These are phyloP conservation scores for Didymella lethalis DNA, from an alignment of 2,329 filamentous ascomycete species.

Conservation along the genomic window DNA sequence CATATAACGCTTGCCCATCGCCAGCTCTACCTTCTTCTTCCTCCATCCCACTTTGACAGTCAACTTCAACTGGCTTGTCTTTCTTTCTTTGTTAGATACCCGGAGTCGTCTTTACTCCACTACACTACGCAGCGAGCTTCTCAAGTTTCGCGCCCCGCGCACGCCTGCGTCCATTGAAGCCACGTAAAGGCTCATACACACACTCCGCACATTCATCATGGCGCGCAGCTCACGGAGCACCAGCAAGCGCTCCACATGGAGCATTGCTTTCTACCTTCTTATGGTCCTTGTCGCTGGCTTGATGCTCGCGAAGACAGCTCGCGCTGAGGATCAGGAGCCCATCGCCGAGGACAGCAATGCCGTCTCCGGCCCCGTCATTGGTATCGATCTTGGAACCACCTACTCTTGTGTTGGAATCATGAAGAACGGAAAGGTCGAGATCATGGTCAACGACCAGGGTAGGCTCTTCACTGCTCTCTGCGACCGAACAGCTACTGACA, in stretches of 20 bases:
- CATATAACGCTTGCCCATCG: conserved; percentile 44
- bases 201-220: conserved; percentile 56
- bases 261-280: conserved; percentile 88
- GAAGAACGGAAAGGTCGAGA: conserved; percentile 55
- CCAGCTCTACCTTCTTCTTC: conserved; percentile 32
- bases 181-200: conserved; percentile 25
- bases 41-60: conserved; percentile 28
- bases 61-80: conserved; percentile 31
- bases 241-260: conserved; percentile 82
- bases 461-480: conserved; percentile 18
- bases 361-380: conserved; percentile 60
- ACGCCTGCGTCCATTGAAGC: conserved; percentile 29
- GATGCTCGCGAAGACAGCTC: conserved; percentile 78
- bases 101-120: conserved; percentile 36
- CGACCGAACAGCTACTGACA: conserved; percentile 30
- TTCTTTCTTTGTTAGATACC: conserved; percentile 42
- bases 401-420: conserved; percentile 90
- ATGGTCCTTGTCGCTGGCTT: conserved; percentile 86
- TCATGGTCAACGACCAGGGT: conserved; percentile 56
- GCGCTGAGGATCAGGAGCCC: conserved; percentile 74
- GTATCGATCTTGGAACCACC: conserved; percentile 93
- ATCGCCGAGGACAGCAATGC: conserved; percentile 68
- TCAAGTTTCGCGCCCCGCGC: conserved; percentile 33
- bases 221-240: conserved; percentile 68
- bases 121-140: conserved; percentile 33